Base-by-base conservation (phyloP, 2,329 filamentous ascomycete genomes). In the Alternaria novae-zelandiae region DNA sequence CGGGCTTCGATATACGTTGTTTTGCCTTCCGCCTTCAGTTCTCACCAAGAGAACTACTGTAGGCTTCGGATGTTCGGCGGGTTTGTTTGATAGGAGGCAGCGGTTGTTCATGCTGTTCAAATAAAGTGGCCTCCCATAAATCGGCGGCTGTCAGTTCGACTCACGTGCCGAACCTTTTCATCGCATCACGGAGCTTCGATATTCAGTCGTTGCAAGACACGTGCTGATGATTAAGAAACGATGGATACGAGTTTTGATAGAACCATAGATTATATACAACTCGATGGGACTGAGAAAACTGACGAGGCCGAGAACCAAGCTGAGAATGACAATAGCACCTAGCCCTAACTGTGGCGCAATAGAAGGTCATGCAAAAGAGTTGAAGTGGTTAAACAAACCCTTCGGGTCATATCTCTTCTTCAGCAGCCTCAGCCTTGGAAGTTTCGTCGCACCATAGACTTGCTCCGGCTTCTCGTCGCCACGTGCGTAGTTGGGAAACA, bases 381-480 rank as follows among this genome's bases (percentile, higher is more conserved):
- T 57, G 12, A 28, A 57, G 10, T 41, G 11, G 21, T 61, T 54
- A 4, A 61, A 61, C 11, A 51, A 20, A 0, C 55, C 46, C 25
- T 57, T 28, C 2, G 78, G 78, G 65, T 80, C 79, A 53, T 73
- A 79, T 49, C 64, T 53, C 44, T 55, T 61, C 66, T 80, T 80
- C 44, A 80, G 57, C 5, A 17, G 59, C 58, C 64, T 54, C 49
- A 80, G 59, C 61, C 67, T 74, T 36, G 71, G 58, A 43, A 79
- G 9, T 23, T 75, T 62, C 26, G 78, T 70, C 53, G 70, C 70
- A 8, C 76, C 78, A 58, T 79, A 80, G 9, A 76, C 51, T 0
- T 61, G 64, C 51, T 74, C 69, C 10, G 72, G 61, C 28, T 61
- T 62, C 36, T 77, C 76, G 28, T 65, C 65, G 4, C 70, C 70